phyloP scores from a whole-genome alignment of 257 asterid genomes.

The Cinchona pubescens region DNA sequence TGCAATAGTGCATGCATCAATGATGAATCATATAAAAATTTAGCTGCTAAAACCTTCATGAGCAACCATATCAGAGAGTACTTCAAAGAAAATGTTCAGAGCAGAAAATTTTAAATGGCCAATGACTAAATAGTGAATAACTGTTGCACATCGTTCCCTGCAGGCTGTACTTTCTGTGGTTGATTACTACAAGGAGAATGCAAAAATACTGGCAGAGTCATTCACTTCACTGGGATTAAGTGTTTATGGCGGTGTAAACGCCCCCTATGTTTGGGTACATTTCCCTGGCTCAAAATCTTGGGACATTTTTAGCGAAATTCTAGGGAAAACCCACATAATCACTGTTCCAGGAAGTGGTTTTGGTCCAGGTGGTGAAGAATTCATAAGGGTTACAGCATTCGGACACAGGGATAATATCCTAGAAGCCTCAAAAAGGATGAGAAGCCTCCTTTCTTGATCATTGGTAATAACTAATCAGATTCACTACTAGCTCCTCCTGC shows the following conservation, averaged over 20 bases:
- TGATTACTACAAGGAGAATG: constrained; percentile 68
- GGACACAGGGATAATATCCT: constrained; percentile 63
- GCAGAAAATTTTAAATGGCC: no score
- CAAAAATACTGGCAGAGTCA: constrained; percentile 62
- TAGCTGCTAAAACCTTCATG: no score
- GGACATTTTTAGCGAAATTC: constrained; percentile 73
- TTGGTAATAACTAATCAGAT: constrained; percentile 3
- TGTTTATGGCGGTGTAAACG: constrained; percentile 75
- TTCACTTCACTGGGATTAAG: constrained; percentile 57
- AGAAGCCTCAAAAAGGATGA: constrained; percentile 74
- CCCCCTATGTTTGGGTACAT: constrained; percentile 92
- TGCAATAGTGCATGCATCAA: no score
- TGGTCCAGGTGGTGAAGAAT: constrained; percentile 90
- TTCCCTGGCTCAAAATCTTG: constrained; percentile 80
- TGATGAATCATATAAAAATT: no score
- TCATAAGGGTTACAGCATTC: constrained; percentile 72
- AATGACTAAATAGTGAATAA: no score
- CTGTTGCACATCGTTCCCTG: neutral
- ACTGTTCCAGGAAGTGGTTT: constrained; percentile 91
- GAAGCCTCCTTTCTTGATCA: constrained; percentile 32
- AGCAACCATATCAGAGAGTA: neutral
- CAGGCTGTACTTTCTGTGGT: constrained; percentile 54
- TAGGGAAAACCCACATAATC: constrained; percentile 67
- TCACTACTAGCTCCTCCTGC: constrained; percentile 13
- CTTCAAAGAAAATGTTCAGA: neutral